Percentiles rank a stretch among this genome's conserved stretches.
Evolutionary conservation across 2,329 filamentous ascomycete species (phyloP).

Genomic region (Epicoccum sorghinum): DNA sequence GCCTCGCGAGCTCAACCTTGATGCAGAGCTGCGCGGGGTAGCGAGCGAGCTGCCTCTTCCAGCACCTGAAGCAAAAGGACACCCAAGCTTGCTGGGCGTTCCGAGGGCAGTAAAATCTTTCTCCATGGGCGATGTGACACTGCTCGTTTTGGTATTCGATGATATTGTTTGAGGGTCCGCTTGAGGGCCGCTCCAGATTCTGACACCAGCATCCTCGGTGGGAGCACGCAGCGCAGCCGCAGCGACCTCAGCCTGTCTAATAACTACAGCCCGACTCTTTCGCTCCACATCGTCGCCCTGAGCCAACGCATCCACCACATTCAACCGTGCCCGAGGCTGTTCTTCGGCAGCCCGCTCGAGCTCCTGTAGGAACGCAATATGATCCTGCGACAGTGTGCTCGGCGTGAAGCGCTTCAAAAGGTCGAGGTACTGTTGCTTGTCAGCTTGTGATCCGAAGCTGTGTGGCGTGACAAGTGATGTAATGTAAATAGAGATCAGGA

Average conservation of each 20-base stretch:
- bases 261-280: conserved; percentile 40
- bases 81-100: conserved; percentile 77
- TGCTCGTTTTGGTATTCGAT: conserved; percentile 39
- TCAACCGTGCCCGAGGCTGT: conserved; percentile 29
- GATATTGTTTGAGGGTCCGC: conserved; percentile 34
- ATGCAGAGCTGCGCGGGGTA: conserved; percentile 50
- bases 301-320: conserved; percentile 45
- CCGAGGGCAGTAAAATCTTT: conserved; percentile 90
- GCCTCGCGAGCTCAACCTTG: conserved; percentile 44
- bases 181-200: conserved; percentile 51
- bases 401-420: conserved; percentile 48
- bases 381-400: conserved; percentile 47
- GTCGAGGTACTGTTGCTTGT: conserved; percentile 46
- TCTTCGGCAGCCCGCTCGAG: conserved; percentile 45
- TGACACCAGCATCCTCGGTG: conserved; percentile 39
- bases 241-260: conserved; percentile 45
- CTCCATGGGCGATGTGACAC: conserved; percentile 63
- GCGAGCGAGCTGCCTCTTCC: conserved; percentile 53
- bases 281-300: conserved; percentile 44
- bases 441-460: conserved; percentile 18
- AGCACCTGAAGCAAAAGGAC: conserved; percentile 72
- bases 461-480: conserved; percentile 6
- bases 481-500: conserved; percentile 42
- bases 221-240: conserved; percentile 32
- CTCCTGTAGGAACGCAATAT: conserved; percentile 48